Percentiles rank a stretch among this genome's conserved stretches.
Conservation (phyloP, 1,139 yeast genomes). For the Spencermartinsiella ligniputridi region DNA sequence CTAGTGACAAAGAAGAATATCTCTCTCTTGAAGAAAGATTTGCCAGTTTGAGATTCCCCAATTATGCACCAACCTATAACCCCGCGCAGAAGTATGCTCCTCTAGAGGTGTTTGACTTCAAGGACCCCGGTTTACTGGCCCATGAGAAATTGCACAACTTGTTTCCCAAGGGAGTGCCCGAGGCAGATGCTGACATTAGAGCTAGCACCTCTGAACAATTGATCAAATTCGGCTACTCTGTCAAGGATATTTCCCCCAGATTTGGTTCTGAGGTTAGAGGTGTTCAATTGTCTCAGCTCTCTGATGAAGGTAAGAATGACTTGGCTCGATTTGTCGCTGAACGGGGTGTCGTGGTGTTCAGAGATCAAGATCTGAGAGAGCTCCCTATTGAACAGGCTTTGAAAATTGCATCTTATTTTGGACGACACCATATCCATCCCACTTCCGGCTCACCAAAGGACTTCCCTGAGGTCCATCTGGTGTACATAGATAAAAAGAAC, state of each 20-base stretch:
- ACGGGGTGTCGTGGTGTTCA: constrained; percentile 62
- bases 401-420: constrained; percentile 49
- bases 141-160: constrained; percentile 31
- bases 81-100: constrained; percentile 40
- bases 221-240: constrained; percentile 17
- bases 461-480: constrained; percentile 60
- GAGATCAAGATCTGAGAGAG: constrained; percentile 60
- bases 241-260: constrained; percentile 45
- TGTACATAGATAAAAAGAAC: constrained; percentile 32
- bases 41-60: constrained; percentile 28
- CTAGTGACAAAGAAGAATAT: neutral
- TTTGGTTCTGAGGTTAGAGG: constrained; percentile 59
- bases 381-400: constrained; percentile 48
- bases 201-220: constrained; percentile 14
- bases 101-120: constrained; percentile 33
- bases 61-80: constrained; percentile 49
- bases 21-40: neutral
- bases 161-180: constrained; percentile 22
- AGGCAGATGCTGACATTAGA: constrained; percentile 11
- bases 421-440: constrained; percentile 62
- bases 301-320: constrained; percentile 53
- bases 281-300: constrained; percentile 51
- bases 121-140: constrained; percentile 35
- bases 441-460: constrained; percentile 63
- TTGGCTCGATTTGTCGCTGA: constrained; percentile 60